These are phyloP conservation scores for Mortierella sp. DNA, from an alignment of 371 early-diverging fungal genomes.

Conservation along the genomic window DNA sequence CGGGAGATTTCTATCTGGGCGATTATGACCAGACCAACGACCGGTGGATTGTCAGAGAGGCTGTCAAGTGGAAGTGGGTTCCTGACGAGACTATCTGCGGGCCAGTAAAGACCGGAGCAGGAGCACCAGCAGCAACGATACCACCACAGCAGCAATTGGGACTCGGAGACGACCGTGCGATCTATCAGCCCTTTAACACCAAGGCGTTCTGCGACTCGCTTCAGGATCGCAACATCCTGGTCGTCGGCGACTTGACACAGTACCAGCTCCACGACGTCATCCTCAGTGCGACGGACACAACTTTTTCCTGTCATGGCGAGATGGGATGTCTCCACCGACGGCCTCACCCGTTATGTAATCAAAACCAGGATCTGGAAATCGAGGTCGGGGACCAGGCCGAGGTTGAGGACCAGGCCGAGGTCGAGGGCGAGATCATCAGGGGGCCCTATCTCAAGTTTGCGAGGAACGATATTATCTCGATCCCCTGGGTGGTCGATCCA, in stretches of 20 bases:
- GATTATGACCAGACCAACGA: constrained; percentile 23
- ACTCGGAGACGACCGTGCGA: constrained; percentile 19
- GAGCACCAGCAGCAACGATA: neutral
- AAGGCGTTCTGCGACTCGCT: constrained; percentile 28
- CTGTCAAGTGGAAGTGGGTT: constrained; percentile 51
- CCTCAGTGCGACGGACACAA: constrained; percentile 63
- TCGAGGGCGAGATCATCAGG: neutral
- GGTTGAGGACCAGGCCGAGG: constrained; percentile 10
- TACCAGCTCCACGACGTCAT: constrained; percentile 70
- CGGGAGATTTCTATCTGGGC: constrained; percentile 21
- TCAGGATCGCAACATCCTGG: constrained; percentile 46
- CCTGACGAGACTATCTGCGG: constrained; percentile 48
- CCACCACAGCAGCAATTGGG: neutral
- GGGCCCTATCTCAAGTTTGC: constrained; percentile 60
- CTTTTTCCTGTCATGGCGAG: constrained; percentile 69
- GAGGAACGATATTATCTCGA: constrained; percentile 69
- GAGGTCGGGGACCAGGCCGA: constrained; percentile 1
- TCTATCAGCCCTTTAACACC: constrained; percentile 18
- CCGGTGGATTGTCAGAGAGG: constrained; percentile 43
- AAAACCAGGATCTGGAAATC: neutral
- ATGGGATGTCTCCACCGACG: constrained; percentile 58
- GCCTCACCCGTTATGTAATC: constrained; percentile 32
- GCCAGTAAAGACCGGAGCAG: neutral
- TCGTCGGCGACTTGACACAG: constrained; percentile 70
- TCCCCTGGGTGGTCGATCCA: constrained; percentile 48